phyloP scores from a whole-genome alignment of 2,329 filamentous ascomycete species.

The Mycosphaerella sp. region DNA sequence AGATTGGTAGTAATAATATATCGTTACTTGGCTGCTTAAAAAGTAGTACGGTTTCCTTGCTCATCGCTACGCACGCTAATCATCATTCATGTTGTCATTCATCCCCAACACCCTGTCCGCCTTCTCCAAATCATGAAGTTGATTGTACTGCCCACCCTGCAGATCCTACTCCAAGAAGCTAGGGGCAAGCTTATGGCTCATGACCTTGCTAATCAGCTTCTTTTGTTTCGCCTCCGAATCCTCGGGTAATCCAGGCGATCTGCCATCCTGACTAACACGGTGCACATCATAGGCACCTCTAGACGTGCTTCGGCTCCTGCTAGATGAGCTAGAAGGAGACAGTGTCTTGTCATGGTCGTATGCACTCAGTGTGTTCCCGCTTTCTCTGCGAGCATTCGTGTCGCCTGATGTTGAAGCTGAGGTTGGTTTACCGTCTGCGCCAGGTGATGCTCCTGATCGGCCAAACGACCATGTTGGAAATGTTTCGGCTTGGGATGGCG shows the following conservation, averaged over 20 bases:
- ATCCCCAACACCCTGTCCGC: too few species aligned
- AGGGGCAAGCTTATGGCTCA: slow-evolving; percentile 8
- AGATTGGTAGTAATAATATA: too few species aligned
- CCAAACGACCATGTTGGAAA: background rate
- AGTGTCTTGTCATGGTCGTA: background rate
- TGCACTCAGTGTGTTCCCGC: slow-evolving; percentile 1
- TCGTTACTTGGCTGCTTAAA: too few species aligned
- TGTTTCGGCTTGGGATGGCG: slow-evolving; percentile 1
- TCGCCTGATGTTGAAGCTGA: background rate
- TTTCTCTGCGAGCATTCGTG: background rate
- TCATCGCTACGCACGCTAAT: too few species aligned
- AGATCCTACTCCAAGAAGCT: slow-evolving; percentile 7
- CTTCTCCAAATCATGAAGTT: too few species aligned
- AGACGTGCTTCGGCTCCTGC: slow-evolving; percentile 3
- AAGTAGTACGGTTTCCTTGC: too few species aligned
- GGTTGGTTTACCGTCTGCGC: background rate
- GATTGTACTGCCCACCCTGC: too few species aligned
- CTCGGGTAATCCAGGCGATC: background rate
- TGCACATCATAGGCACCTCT: slow-evolving; percentile 4
- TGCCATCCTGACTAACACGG: slow-evolving; percentile 5
- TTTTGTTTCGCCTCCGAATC: slow-evolving; percentile 6
- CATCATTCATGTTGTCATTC: too few species aligned
- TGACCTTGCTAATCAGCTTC: background rate
- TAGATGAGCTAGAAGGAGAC: background rate
- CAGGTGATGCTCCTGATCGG: background rate